phyloP scores from a whole-genome alignment of 805 yeast species.

The Metschnikowia gruessii region DNA sequence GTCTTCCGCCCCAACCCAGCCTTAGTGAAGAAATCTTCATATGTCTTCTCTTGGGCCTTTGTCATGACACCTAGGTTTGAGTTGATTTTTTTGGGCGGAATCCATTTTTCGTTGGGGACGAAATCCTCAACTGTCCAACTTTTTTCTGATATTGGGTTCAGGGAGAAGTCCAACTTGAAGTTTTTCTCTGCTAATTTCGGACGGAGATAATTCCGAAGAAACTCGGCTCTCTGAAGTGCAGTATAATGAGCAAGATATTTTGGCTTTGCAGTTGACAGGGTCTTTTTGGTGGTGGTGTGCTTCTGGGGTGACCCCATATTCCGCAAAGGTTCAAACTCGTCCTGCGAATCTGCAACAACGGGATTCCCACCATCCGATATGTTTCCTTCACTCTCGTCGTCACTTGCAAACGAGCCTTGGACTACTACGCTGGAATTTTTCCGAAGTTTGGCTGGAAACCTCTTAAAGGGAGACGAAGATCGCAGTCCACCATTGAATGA shows the following conservation, averaged over 20 bases:
- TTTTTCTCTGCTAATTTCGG: slow-evolving; percentile 21
- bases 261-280: not conserved
- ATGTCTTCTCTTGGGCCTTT: slow-evolving; percentile 18
- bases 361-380: not conserved
- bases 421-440: not conserved
- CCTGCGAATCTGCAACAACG: slow-evolving; percentile 20
- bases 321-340: slow-evolving; percentile 20
- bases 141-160: slow-evolving; percentile 38
- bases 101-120: slow-evolving; percentile 28
- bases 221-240: slow-evolving; percentile 34
- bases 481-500: not conserved
- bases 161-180: slow-evolving; percentile 25
- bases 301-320: slow-evolving; percentile 2
- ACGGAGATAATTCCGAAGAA: slow-evolving; percentile 26
- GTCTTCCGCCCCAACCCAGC: slow-evolving; percentile 17
- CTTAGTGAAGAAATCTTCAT: slow-evolving; percentile 18
- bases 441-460: not conserved
- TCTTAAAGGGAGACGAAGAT: slow-evolving; percentile 4
- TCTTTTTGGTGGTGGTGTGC: not conserved
- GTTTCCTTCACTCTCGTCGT: slow-evolving; percentile 8
- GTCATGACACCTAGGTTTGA: slow-evolving; percentile 23
- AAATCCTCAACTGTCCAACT: slow-evolving; percentile 39
- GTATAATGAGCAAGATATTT: slow-evolving; percentile 23
- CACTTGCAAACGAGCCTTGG: slow-evolving; percentile 9
- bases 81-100: slow-evolving; percentile 15